phyloP scores from a whole-genome alignment of 176 grass and related monocot genomes.

The Oryza longistaminata region DNA sequence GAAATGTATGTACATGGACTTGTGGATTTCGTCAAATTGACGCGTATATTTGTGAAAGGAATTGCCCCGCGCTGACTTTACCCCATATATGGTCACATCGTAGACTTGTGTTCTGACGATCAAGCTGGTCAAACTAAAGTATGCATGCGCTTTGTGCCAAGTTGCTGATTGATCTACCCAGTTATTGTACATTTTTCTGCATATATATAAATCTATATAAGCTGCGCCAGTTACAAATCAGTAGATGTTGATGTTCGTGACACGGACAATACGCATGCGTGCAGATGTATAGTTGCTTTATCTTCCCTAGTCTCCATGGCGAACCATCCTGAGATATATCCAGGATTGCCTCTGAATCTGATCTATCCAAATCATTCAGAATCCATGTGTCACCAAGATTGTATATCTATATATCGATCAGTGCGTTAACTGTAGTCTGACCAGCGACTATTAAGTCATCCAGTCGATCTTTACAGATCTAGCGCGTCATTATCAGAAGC shows the following conservation, averaged over 20 bases:
- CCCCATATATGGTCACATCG: not conserved
- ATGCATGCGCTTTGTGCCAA: not conserved
- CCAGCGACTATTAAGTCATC: not conserved
- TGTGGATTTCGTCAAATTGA: not conserved
- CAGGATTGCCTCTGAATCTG: not conserved
- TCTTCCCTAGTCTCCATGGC: conserved; percentile 34
- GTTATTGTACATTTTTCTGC: not conserved
- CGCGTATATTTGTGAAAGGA: not conserved
- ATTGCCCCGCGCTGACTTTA: conserved; percentile 3
- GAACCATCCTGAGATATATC: not conserved
- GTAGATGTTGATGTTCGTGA: not conserved
- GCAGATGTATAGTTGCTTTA: not conserved
- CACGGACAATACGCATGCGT: conserved; percentile 17
- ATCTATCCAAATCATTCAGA: not conserved
- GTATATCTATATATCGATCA: not conserved
- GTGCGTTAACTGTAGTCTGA: not conserved
- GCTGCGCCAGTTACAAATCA: not conserved
- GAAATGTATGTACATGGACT: not conserved
- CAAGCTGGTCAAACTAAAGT: conserved; percentile 8
- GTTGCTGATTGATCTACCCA: conserved; percentile 29
- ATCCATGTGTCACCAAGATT: not conserved
- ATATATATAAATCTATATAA: not conserved
- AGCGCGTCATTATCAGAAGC: not conserved
- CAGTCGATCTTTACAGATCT: conserved; percentile 13
- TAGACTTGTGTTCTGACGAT: conserved; percentile 20